Base-by-base conservation (phyloP, 2,329 filamentous ascomycete genomes). In the Phialocephala subalpina region DNA sequence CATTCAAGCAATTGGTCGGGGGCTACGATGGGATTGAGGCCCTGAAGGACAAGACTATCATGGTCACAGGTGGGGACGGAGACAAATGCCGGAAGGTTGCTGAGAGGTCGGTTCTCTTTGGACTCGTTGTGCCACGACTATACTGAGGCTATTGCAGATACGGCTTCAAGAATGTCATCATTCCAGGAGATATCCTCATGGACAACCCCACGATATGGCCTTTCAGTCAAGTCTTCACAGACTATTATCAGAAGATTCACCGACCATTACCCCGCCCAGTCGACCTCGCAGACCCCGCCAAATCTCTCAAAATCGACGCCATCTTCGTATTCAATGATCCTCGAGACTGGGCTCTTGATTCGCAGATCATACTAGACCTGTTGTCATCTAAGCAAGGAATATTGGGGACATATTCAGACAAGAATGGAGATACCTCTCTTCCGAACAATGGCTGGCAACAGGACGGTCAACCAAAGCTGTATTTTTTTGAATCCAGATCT, bases 311-410 rank as follows among this genome's bases (percentile, higher is more conserved):
- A 73, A 91, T 99, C 72, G 93, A 97, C 75, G 94, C 94, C 33
- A 88, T 98, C 33, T 91, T 98, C 74, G 91, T 97, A 7, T 97
- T 95, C 84, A 97, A 97, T 77, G 96, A 98, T 78, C 94, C 96
- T 3, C 88, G 96, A 63, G 96, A 99, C 81, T 99, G 96, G 96
- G 94, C 92, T 0, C 85, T 97, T 11, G 95, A 98, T 78, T 88
- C 89, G 2, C 92, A 97, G 76, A 82, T 98, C 72, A 91, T 98
- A 64, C 79, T 91, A 62, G 96, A 99, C 78, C 81, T 97, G 12
- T 82, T 98, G 7, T 84, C 97, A 47, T 97, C 94, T 0, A 83
- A 87, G 20, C 74, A 84, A n/a, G 96, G 96, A 20, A 87, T 92
- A 64, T 77, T 97, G 3, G 96, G 95, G 29, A 97, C 95, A 0